Evolutionary conservation across 2,329 filamentous ascomycete species (phyloP), one percentile per base, ranked within the genome.

Genomic region (Xenoacremonium recifei): DNA sequence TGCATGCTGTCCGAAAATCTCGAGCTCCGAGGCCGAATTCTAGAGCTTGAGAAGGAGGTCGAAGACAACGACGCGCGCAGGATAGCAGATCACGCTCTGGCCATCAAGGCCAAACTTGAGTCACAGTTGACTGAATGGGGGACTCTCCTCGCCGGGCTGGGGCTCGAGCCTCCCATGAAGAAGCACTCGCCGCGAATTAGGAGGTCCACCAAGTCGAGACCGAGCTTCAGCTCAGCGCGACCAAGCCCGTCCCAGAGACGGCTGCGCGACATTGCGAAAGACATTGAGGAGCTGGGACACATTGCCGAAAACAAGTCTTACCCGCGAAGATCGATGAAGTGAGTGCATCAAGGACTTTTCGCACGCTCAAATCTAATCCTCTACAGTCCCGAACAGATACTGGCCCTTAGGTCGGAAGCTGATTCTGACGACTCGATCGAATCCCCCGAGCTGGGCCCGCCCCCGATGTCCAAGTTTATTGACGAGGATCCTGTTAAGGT

Each of bases 1-100:
- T 80, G 82, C 36, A 76, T 91, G 50, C 72, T 91, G 18, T 82
- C 85, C n/a, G 87, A 93, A 54, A 93, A 93, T 59, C 75, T 92
- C 41, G 76, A 82, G 40, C 75, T 93, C 12, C 79, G 84, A 38
- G 76, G 85, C 47, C 80, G 87, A 47, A 80, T 90, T 34, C 64
- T 91, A 38, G 79, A 80, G 37, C 71, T 91, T 3, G 80, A 89
- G 57, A 80, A 79, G 42, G 79, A 87, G 41, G 67, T 87, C 23
- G 78, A 86, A 44, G 75, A 82, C 50, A 80, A 78, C 40, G 73
- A 75, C 35, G 68, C 76, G 34, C 75, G 76, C 34, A 70, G 79
- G 39, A 77, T 83, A 21, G 77, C 81, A 44, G 80, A 86, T 46
- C 80, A 85, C 60, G 80, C 87, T 9, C 68, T 82, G 46, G 75